These are phyloP conservation scores for Diaporthe australafricana DNA, from an alignment of 2,329 filamentous ascomycete species.

Conservation along the genomic window DNA sequence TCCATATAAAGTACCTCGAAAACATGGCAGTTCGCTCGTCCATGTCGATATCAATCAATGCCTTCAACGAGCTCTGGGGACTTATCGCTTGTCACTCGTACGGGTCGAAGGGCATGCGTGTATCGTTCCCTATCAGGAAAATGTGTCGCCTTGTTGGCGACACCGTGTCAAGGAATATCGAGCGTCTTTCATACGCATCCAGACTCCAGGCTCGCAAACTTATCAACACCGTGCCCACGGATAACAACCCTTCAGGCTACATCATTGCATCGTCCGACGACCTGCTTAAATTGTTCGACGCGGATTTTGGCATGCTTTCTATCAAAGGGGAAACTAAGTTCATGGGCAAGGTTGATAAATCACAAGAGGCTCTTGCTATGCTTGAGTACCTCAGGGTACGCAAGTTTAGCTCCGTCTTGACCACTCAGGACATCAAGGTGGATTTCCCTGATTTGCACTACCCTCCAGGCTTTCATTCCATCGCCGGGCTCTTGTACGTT, in stretches of 20 bases:
- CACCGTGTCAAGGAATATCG: constrained; percentile 87
- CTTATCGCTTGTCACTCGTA: constrained; percentile 89
- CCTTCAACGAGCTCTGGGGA: constrained; percentile 88
- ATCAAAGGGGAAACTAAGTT: constrained; percentile 93
- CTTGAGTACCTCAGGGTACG: constrained; percentile 86
- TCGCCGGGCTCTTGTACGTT: constrained; percentile 85
- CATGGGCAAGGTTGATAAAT: constrained; percentile 77
- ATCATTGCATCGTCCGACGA: constrained; percentile 92
- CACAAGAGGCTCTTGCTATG: constrained; percentile 86
- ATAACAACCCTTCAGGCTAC: constrained; percentile 87
- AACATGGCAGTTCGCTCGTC: constrained; percentile 95
- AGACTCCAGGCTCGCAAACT: constrained; percentile 87
- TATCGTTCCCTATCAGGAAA: constrained; percentile 90
- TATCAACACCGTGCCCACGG: constrained; percentile 85
- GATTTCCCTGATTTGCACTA: constrained; percentile 89
- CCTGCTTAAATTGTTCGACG: constrained; percentile 84
- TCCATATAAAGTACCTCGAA: constrained; percentile 85
- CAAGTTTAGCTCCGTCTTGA: constrained; percentile 78
- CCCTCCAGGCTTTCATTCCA: constrained; percentile 79
- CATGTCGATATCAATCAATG: constrained; percentile 94
- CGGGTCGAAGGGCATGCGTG: constrained; percentile 82
- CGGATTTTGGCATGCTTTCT: constrained; percentile 86
- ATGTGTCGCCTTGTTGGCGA: constrained; percentile 92
- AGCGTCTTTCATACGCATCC: constrained; percentile 86
- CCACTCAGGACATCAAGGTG: constrained; percentile 78